Percentiles rank a stretch among this genome's conserved stretches.
phyloP scores from a whole-genome alignment of 768 basidiomycete genomes.

The Cyathus striatus region DNA sequence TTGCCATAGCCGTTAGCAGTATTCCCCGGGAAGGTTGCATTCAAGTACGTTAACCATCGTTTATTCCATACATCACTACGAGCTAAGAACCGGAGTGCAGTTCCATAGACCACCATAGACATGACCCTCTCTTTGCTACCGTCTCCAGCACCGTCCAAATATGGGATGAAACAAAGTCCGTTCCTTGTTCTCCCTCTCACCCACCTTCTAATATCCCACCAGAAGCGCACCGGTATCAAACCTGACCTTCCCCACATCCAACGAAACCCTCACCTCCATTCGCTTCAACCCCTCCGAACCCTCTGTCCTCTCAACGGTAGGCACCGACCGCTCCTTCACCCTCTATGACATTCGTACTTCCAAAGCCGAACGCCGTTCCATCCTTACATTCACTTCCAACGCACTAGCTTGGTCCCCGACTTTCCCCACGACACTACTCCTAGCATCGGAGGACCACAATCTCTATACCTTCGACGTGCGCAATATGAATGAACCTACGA shows the following conservation, averaged over 20 bases:
- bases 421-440: slow-evolving; percentile 83
- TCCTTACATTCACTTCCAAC: slow-evolving; percentile 95
- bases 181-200: too few species aligned
- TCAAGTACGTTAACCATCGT: slow-evolving; percentile 79
- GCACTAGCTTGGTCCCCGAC: slow-evolving; percentile 94
- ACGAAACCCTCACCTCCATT: slow-evolving; percentile 84
- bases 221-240: slow-evolving; percentile 86
- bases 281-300: slow-evolving; percentile 94
- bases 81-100: slow-evolving; percentile 18
- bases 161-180: slow-evolving; percentile 99
- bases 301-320: slow-evolving; percentile 91
- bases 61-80: neutral
- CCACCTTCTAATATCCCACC: too few species aligned
- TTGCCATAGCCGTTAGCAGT: slow-evolving; percentile 70
- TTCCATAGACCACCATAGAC: slow-evolving; percentile 90
- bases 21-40: slow-evolving; percentile 82
- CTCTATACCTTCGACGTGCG: slow-evolving; percentile 97
- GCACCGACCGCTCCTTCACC: slow-evolving; percentile 93
- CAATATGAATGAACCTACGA: slow-evolving; percentile 72
- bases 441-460: slow-evolving; percentile 99
- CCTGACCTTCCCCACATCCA: slow-evolving; percentile 79
- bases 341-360: slow-evolving; percentile 96
- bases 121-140: slow-evolving; percentile 87
- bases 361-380: slow-evolving; percentile 85
- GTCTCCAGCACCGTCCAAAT: slow-evolving; percentile 91